Percentiles rank a stretch among this genome's conserved stretches.
Evolutionary conservation across 495 filamentous ascomycete genomes (phyloP).

Genomic region (Lichina pygmaea): DNA sequence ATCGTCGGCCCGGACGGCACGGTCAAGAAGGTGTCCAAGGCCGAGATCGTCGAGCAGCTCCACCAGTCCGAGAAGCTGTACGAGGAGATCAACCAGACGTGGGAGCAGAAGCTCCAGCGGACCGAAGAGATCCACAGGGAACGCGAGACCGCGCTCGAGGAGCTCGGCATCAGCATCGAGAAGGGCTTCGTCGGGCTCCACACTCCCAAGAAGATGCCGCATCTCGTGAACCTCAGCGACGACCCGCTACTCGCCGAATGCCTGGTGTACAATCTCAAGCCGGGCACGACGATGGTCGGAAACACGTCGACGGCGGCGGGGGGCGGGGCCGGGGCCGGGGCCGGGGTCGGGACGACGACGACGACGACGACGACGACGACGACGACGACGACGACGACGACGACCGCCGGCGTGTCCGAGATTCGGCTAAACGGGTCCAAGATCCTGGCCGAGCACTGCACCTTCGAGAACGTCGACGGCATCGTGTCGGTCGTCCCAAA

Average conservation of each 20-base stretch:
- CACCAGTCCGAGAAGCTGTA: slow-evolving; percentile 90
- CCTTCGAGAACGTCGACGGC: slow-evolving; percentile 77
- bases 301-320: slow-evolving; percentile 63
- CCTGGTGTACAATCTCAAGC: slow-evolving; percentile 94
- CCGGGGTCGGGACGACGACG: too few relatives aligned
- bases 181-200: slow-evolving; percentile 91
- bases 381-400: slow-evolving; percentile 80
- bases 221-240: slow-evolving; percentile 93
- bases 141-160: slow-evolving; percentile 80
- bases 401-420: slow-evolving; percentile 53
- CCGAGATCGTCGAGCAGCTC: slow-evolving; percentile 91
- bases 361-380: slow-evolving; percentile 42
- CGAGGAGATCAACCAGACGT: slow-evolving; percentile 91
- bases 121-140: slow-evolving; percentile 96
- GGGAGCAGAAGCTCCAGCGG: slow-evolving; percentile 87
- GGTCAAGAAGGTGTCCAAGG: slow-evolving; percentile 89
- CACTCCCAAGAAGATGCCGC: slow-evolving; percentile 95
- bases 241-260: slow-evolving; percentile 90
- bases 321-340: slow-evolving; percentile 40
- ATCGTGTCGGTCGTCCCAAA: slow-evolving; percentile 70
- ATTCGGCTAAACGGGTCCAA: slow-evolving; percentile 84
- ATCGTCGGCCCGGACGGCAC: slow-evolving; percentile 67
- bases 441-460: slow-evolving; percentile 78
- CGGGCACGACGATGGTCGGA: slow-evolving; percentile 74
- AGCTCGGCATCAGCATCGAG: slow-evolving; percentile 94